These are phyloP conservation scores for Metschnikowia aberdeeniae DNA, from an alignment of 805 yeast genomes.

Conservation along the genomic window DNA sequence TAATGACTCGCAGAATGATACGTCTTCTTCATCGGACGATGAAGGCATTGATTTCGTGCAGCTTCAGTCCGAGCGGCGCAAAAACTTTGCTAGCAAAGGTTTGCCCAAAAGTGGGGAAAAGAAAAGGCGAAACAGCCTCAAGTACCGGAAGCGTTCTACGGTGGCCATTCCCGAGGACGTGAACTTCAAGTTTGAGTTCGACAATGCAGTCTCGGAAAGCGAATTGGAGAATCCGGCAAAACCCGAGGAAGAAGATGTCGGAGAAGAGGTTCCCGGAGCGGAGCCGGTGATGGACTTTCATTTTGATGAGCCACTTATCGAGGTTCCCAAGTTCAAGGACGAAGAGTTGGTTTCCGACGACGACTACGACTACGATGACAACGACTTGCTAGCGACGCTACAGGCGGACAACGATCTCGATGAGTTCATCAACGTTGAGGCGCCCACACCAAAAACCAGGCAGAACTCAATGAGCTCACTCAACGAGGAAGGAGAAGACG, in stretches of 20 bases:
- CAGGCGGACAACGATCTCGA: conserved; percentile 45
- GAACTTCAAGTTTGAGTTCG: conserved; percentile 40
- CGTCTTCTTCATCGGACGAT: conserved; percentile 45
- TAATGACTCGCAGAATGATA: conserved; percentile 9
- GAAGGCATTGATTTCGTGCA: conserved; percentile 70
- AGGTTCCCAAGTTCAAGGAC: conserved; percentile 51
- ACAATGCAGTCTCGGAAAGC: conserved; percentile 23
- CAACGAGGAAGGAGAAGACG: conserved; percentile 35
- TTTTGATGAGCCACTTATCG: conserved; percentile 33
- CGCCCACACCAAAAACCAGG: conserved; percentile 12
- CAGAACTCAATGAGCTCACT: conserved; percentile 29
- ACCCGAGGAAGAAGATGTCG: conserved; percentile 55
- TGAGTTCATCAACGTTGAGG: conserved; percentile 24
- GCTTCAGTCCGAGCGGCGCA: conserved; percentile 58
- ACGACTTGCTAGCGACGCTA: conserved; percentile 42
- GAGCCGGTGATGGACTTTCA: conserved; percentile 23
- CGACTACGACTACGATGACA: conserved; percentile 57
- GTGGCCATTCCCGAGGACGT: conserved; percentile 42
- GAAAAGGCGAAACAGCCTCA: conserved; percentile 11
- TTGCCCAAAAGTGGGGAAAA: conserved; percentile 1
- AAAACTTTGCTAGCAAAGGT: conserved; percentile 11
- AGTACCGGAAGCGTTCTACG: conserved; percentile 29
- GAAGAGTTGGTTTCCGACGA: conserved; percentile 53
- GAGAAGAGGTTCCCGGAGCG: conserved; percentile 42
- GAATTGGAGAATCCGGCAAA: conserved; percentile 14